A percentile compares a stretch with the other conserved stretches of the same genome.
Evolutionary conservation across 2,329 filamentous ascomycete genomes (phyloP).

Genomic region (Byssoonygena ceratinophila): DNA sequence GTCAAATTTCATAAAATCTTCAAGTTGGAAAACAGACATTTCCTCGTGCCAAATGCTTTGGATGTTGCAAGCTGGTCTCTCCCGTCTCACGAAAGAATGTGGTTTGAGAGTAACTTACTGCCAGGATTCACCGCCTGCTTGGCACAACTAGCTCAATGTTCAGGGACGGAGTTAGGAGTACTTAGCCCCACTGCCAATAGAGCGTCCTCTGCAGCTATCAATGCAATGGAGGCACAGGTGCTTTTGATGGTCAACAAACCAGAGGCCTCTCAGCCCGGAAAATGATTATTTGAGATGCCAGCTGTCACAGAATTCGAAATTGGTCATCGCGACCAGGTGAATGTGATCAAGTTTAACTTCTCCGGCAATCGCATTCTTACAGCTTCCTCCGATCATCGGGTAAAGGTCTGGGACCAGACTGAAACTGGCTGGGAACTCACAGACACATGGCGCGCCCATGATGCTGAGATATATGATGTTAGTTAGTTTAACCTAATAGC

Average conservation of each 20-base stretch:
- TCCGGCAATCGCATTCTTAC: constrained; percentile 88
- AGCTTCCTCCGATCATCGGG: constrained; percentile 81
- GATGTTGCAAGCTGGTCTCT: constrained; percentile 10
- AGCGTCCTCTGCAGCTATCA: too few species aligned
- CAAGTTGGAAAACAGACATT: neutral
- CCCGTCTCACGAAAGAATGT: neutral
- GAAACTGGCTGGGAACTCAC: constrained; percentile 67
- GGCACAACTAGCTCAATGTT: neutral
- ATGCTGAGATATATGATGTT: constrained; percentile 81
- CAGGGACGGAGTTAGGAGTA: too few species aligned
- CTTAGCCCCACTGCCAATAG: too few species aligned
- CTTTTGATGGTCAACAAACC: neutral
- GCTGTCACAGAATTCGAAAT: constrained; percentile 37
- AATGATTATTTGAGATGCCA: constrained; percentile 22
- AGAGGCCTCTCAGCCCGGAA: neutral
- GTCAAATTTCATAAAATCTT: neutral
- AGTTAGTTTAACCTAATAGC: constrained; percentile 15
- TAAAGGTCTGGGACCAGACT: constrained; percentile 76
- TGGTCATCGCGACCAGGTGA: constrained; percentile 54
- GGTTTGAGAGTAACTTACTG: constrained; percentile 5
- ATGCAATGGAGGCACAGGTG: too few species aligned
- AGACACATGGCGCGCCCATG: constrained; percentile 83
- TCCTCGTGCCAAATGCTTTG: neutral
- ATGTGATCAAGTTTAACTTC: constrained; percentile 79
- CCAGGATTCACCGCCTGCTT: constrained; percentile 6